Base-by-base conservation (phyloP, 306 rosid species). In the Begonia loranthoides region DNA sequence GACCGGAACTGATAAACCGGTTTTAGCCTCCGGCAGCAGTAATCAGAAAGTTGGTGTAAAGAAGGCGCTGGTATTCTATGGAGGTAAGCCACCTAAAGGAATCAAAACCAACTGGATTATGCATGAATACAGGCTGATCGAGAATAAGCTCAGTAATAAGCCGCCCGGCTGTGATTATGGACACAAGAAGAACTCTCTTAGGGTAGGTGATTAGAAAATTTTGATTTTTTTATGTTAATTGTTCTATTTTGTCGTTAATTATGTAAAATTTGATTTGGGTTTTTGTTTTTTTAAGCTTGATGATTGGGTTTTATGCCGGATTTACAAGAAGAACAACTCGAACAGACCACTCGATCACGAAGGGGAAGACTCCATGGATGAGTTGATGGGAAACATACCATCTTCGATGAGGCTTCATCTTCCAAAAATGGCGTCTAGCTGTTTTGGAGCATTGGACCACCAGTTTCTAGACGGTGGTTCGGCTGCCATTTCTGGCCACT, bases 11-110 rank as follows among this genome's bases (percentile, higher is more conserved):
- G 90, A 82, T 49, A 82, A 82, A 70, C 90, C 85, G 3, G 90
- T 82, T 41, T 39, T 82, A n/a, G 64, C 68, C 13, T 54, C 64
- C 2, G 50, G 65, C 8, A 56, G 65, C 1, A 80, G 71, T 17
- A 72, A 64, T 4, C 82, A 75, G 39, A 82, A 82, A 54, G 85
- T 82, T n/a, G 90, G 90, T 1, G 90, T 82, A 51, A 82, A 82
- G 65, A 82, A 82, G 52, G 85, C 85, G 41, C 68, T 82, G 59
- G 90, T 82, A 13, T 82, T 82, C 61, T 82, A 82, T 21, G 90
- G 85, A 9, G 90, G 90, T 16, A 82, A 82, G 64, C 90, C 90
- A 0, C 90, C 90, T 1, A 70, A 77, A 70, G 90, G 90, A n/a
- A 68, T 82, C 55, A 82, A 82, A 64, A 82, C 85, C 51, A 82